Base-by-base conservation (phyloP, 2,329 filamentous ascomycete species). In the Colletotrichum filicis region DNA sequence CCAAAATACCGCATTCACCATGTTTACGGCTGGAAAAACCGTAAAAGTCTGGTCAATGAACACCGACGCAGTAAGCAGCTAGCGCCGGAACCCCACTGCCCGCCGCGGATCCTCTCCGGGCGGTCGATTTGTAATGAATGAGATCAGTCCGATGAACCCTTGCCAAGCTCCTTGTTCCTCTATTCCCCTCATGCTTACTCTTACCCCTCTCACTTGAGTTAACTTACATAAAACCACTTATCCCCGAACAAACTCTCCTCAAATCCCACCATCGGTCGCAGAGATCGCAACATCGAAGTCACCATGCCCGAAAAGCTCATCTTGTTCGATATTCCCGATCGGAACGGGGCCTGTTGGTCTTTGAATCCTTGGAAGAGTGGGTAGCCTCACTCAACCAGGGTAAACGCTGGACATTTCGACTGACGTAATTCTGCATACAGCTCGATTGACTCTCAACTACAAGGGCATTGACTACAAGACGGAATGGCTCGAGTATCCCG, bases 291-390 rank as follows among this genome's bases (percentile, higher is more conserved):
- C 26, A 24, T 24, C 5, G n/a, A 56, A 56, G 24, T 7, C 62
- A 65, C 24, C 7, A 73, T 73, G 70, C 14, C 72, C 85, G 73
- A 67, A 74, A 67, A 69, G 49, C 46, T 92, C 49, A 82, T 88
- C 9, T 79, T 94, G 1, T 93, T 90, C 76, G 92, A 94, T 79
- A 80, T 94, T 3, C 88, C 91, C 3, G 81, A 63, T 55, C 58
- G 83, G 24, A 83, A 83, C 19, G 79, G 83, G 52, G 82, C 81
- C 8, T 78, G 83, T 63, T 94, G 92, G 92, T 92, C 91, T 1
- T 82, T 89, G 58, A 94, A 94, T 79, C 89, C 92, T 0, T 94
- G 92, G 92, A 94, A 92, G 82, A 90, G 91, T 92, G 82, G 76
- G 78, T 63, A 19, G 1, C 22, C 24, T 6, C 22, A 37, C 42